Base-by-base conservation (phyloP, 2,329 filamentous ascomycete genomes). In the Neospermospora avenae region DNA sequence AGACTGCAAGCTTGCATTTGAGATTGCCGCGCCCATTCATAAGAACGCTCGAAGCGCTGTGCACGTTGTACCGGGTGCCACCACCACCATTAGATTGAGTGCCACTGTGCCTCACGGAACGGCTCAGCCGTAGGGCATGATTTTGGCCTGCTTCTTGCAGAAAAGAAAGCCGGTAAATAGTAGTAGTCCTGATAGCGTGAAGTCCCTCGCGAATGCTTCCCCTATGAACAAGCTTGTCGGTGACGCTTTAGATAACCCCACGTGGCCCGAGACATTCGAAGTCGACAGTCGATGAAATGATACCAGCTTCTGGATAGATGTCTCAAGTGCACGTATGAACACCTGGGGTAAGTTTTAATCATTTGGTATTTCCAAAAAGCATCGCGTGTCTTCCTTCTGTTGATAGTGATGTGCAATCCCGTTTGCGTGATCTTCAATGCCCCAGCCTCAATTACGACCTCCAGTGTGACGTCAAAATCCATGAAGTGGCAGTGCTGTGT, bases 71-170 rank as follows among this genome's bases (percentile, higher is more conserved):
- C n/a, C 31, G 28, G 35, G n/a, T n/a, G n/a, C n/a, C n/a, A 35
- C n/a, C 34, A 18, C 46, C 48, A 51, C 48, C 28, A 51, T 35
- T 28, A 51, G 16, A 2, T 31, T 22, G 28, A 22, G 25, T 34
- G 28, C 22, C 28, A 37, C 48, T 37, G 48, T 51, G 48, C 48
- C 48, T n/a, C 48, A 28, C 48, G 48, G 48, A 51, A 51, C 48
- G 48, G 48, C 48, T 51, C 48, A 28, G 18, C 31, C 25, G 48
- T 51, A 51, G 48, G 31, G 48, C 28, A 35, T 51, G 46, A 18
- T 49, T 25, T 16, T 51, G 31, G 31, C 14, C 18, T 24, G 16
- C n/a, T n/a, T 34, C 28, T 16, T 28, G 28, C n/a, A n/a, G n/a
- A n/a, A n/a, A n/a, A n/a, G n/a, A n/a, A n/a, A n/a, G n/a, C n/a